Evolutionary conservation across 2,329 filamentous ascomycete genomes (phyloP).

Genomic region (Penicillium oxalicum): DNA sequence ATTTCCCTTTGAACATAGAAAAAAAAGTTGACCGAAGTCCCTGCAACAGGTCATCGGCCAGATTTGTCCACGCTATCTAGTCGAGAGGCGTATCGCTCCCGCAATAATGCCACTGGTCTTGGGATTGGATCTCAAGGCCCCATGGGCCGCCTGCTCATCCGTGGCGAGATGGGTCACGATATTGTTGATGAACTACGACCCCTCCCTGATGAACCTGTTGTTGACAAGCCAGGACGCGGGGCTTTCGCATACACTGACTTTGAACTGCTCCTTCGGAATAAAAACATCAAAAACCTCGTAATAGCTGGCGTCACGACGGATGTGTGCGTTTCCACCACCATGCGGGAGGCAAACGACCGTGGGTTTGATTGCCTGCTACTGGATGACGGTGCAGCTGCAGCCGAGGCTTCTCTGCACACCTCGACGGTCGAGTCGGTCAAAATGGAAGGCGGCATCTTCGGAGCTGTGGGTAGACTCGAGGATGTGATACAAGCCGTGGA

Average conservation of each 20-base stretch:
- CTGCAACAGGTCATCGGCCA: constrained; percentile 39
- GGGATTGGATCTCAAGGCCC: constrained; percentile 51
- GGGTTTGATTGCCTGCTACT: constrained; percentile 51
- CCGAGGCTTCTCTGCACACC: constrained; percentile 37
- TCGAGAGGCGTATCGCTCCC: constrained; percentile 50
- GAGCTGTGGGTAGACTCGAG: constrained; percentile 34
- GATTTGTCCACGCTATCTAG: constrained; percentile 52
- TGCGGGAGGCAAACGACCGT: constrained; percentile 52
- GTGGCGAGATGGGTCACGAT: constrained; percentile 54
- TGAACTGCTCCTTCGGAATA: constrained; percentile 46
- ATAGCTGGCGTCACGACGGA: constrained; percentile 52
- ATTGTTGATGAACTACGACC: constrained; percentile 51
- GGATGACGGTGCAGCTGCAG: constrained; percentile 45
- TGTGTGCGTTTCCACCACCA: constrained; percentile 51
- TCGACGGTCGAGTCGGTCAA: constrained; percentile 41
- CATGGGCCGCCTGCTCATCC: constrained; percentile 53
- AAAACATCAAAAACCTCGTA: constrained; percentile 49
- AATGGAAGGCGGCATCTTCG: constrained; percentile 45
- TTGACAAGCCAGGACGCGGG: constrained; percentile 52
- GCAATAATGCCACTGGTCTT: constrained; percentile 47
- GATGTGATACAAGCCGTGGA: constrained; percentile 39
- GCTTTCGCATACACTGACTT: constrained; percentile 52
- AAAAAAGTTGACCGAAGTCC: constrained; percentile 2
- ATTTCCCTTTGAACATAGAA: not conserved
- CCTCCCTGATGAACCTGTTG: constrained; percentile 43